Conservation (phyloP, 1,284 basidiomycete genomes). For the Earliella scabrosa region DNA sequence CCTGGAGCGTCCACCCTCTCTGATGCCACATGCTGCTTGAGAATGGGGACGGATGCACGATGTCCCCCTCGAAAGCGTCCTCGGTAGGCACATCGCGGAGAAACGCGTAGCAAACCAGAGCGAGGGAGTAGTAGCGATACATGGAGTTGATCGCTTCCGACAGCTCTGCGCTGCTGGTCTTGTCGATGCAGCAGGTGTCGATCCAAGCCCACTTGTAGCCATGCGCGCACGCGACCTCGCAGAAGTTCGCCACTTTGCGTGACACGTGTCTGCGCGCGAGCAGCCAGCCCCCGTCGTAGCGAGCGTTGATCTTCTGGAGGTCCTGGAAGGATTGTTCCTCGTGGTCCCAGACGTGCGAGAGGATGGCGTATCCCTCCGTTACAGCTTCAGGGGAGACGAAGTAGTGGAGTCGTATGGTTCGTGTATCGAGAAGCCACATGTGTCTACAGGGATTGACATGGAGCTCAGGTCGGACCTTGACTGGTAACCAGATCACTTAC, state of each 20-base stretch:
- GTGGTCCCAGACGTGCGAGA: slow-evolving; percentile 3
- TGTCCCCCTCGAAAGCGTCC: too few relatives aligned
- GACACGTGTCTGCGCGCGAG: neutral
- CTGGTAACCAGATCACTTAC: too few relatives aligned
- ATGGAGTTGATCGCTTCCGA: slow-evolving; percentile 10
- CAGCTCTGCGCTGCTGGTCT: slow-evolving; percentile 8
- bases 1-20: slow-evolving; percentile 8
- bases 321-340: neutral
- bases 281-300: neutral
- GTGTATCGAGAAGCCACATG: slow-evolving; percentile 6
- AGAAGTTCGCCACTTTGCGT: neutral
- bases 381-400: slow-evolving; percentile 1
- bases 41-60: neutral
- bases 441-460: too few relatives aligned
- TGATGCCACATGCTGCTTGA: too few relatives aligned
- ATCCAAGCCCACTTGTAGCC: slow-evolving; percentile 5
- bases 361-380: neutral
- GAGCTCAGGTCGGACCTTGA: too few relatives aligned
- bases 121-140: slow-evolving; percentile 4
- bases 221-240: neutral
- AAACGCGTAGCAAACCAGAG: slow-evolving; percentile 1
- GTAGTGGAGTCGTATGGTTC: neutral
- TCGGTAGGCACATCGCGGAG: neutral
- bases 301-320: neutral
- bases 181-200: slow-evolving; percentile 11